Conservation (phyloP, 495 filamentous ascomycete genomes). For the Physcia stellaris region DNA sequence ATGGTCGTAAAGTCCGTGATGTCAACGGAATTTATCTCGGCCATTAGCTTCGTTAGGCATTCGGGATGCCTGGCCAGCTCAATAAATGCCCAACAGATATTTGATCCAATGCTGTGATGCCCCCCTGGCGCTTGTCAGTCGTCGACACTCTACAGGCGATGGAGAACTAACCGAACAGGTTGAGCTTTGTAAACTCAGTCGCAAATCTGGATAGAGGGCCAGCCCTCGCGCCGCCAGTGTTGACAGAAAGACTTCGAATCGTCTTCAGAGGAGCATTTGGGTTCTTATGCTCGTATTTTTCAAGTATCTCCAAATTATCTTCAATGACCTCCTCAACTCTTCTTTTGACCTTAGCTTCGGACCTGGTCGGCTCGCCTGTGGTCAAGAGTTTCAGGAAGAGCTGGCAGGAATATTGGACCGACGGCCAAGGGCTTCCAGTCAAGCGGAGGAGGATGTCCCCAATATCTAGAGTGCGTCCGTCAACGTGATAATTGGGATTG, state of each 20-base stretch:
- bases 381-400: slow-evolving; percentile 7
- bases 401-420: slow-evolving; percentile 8
- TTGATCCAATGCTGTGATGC: slow-evolving; percentile 9
- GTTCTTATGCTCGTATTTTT: slow-evolving; percentile 7
- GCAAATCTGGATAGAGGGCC: slow-evolving; percentile 7
- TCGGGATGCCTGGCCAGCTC: slow-evolving; percentile 7
- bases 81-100: slow-evolving; percentile 6
- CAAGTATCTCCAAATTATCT: slow-evolving; percentile 1
- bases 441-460: slow-evolving; percentile 3
- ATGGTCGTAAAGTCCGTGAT: slow-evolving; percentile 10
- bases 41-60: slow-evolving; percentile 7
- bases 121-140: slow-evolving; percentile 6
- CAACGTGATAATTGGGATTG: slow-evolving; percentile 7
- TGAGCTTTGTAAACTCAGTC: slow-evolving; percentile 7
- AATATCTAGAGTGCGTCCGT: slow-evolving; percentile 3
- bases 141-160: neutral
- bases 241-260: slow-evolving; percentile 6
- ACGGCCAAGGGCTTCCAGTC: slow-evolving; percentile 8
- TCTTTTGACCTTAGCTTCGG: slow-evolving; percentile 7
- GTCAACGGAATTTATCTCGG: slow-evolving; percentile 12
- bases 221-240: slow-evolving; percentile 6
- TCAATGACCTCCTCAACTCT: slow-evolving; percentile 4
- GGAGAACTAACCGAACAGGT: slow-evolving; percentile 8
- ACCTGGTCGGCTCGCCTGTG: slow-evolving; percentile 7
- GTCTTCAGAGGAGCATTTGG: slow-evolving; percentile 10